Evolutionary conservation across 306 rosid species (phyloP).

Genomic region (Trifolium repens): DNA sequence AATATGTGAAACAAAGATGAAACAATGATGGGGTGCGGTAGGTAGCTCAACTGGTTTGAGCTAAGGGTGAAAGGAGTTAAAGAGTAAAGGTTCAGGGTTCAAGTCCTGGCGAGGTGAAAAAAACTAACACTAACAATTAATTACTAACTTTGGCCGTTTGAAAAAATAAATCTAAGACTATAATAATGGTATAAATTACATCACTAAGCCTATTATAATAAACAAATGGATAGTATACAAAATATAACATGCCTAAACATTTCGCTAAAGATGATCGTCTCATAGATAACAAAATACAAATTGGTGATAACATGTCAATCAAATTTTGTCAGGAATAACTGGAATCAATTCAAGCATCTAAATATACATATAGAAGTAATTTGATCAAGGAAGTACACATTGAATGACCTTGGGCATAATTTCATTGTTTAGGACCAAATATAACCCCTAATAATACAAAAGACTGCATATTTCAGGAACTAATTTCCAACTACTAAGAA

Average conservation of each 20-base stretch:
- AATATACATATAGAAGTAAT: not conserved
- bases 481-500: too few species aligned
- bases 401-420: not conserved
- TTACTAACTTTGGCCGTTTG: too few species aligned
- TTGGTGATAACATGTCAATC: too few species aligned
- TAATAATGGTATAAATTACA: not conserved
- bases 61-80: too few species aligned
- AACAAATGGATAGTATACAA: not conserved
- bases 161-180: not conserved
- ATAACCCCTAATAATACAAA: not conserved
- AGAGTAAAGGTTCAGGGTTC: too few species aligned
- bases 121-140: too few species aligned
- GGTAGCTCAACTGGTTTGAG: too few species aligned
- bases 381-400: conserved; percentile 2
- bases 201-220: not conserved
- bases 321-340: not conserved
- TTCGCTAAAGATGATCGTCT: not conserved
- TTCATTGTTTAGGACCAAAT: not conserved
- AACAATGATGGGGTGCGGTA: not conserved
- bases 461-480: too few species aligned
- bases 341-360: not conserved
- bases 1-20: not conserved
- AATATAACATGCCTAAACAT: not conserved
- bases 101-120: too few species aligned
- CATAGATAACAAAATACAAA: not conserved